Evolutionary conservation across 2,329 filamentous ascomycete genomes (phyloP), one percentile per base, ranked within the genome.

Genomic region (Xylaria sp.): DNA sequence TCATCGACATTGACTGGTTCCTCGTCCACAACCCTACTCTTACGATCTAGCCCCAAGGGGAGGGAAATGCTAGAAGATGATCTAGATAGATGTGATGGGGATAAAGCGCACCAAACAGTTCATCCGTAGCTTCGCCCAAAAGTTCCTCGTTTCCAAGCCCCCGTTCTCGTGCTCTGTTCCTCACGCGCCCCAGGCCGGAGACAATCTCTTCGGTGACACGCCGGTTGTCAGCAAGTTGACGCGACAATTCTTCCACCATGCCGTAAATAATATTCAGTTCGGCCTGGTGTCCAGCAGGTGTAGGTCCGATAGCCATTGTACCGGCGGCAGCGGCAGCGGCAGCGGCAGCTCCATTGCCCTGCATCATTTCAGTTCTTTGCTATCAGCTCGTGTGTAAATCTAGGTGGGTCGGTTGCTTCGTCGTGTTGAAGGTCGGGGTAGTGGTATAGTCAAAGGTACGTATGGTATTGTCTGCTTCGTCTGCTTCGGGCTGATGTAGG

Each of bases 261-360:
- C 81, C 80, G 72, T 89, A 89, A 71, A 90, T 88, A 75, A 88
- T 87, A 72, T 88, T 88, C 63, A 90, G 82, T 75, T 90, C 87
- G 55, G 87, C 84, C 74, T 89, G 87, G 73, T 90, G 87, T 50
- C 87, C 87, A 17, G 87, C 87, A n/a, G 87, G 87, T 15, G 85
- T 87, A 14, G 87, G 86, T 46, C 83, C 80, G 50, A 81, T 79
- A 60, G 83, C 72, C 73, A 79, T 78, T 52, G 68, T 81, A 63
- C 79, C 77, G 28, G 78, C 70, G 31, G 54, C 59, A 17, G 56
- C 56, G 23, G 56, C 56, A n/a, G 46, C 77, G 28, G 78, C 71
- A 37, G 69, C 61, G 47, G 61, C 69, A 31, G 71, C 70, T 57
- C 72, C 72, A 49, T 72, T 72, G 28, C 70, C 70, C 63, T 74